Conservation (phyloP, 345 rosid genomes). For the Sisymbrium irio region DNA sequence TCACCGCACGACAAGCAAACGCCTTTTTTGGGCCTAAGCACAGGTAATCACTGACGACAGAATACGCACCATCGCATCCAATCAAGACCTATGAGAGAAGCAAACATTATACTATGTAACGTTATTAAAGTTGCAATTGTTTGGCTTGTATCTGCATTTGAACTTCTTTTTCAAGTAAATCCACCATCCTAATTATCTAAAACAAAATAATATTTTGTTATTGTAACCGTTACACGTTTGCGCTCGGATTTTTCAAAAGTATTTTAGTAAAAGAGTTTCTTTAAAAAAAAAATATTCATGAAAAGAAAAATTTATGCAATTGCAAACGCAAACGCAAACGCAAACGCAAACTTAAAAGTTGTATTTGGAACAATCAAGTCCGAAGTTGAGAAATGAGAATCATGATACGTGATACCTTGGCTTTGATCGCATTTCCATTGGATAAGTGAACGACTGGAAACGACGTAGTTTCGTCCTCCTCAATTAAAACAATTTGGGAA, state of each 20-base stretch:
- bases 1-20: constrained; percentile 35
- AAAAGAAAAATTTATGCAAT: too few relatives aligned
- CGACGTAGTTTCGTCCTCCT: constrained; percentile 22
- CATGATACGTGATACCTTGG: constrained; percentile 28
- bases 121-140: not conserved
- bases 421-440: constrained; percentile 26
- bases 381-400: not conserved
- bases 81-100: constrained; percentile 35
- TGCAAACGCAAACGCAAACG: too few relatives aligned
- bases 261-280: too few relatives aligned
- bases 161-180: not conserved
- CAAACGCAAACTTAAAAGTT: not conserved
- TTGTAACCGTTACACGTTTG: not conserved
- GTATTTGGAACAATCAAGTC: not conserved
- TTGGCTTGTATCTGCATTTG: not conserved
- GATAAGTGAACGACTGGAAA: constrained; percentile 23
- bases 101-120: not conserved
- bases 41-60: constrained; percentile 42
- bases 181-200: not conserved
- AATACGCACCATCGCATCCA: constrained; percentile 62
- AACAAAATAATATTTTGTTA: too few relatives aligned
- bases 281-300: not conserved
- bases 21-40: constrained; percentile 33
- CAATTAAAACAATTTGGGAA: constrained; percentile 18
- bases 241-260: too few relatives aligned